A percentile compares a stretch with the other conserved stretches of the same genome.
These are phyloP conservation scores for Mitragyna speciosa DNA, from an alignment of 257 asterid species.

Conservation along the genomic window DNA sequence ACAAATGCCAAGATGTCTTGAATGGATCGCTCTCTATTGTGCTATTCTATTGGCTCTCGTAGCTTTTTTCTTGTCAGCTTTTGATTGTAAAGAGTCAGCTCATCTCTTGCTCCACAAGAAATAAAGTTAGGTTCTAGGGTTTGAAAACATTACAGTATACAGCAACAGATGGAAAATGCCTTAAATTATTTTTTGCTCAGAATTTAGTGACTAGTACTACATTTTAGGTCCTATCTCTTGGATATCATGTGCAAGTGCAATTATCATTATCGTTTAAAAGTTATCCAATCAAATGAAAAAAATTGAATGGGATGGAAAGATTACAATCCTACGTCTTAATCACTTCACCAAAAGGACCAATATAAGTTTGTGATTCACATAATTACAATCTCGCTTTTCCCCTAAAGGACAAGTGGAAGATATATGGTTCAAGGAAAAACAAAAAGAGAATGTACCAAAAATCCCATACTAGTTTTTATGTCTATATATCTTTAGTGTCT, in stretches of 20 bases:
- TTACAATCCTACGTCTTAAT: too few relatives aligned
- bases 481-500: too few relatives aligned
- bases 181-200: not conserved
- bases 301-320: not conserved
- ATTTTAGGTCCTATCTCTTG: too few relatives aligned
- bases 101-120: not conserved
- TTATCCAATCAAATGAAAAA: not conserved
- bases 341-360: not conserved
- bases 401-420: not conserved
- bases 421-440: too few relatives aligned
- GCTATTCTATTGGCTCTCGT: not conserved
- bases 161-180: not conserved
- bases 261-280: not conserved
- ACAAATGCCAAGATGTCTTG: not conserved
- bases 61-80: not conserved
- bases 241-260: too few relatives aligned
- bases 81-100: not conserved
- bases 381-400: not conserved
- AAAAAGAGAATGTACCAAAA: too few relatives aligned
- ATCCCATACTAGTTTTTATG: not conserved
- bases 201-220: too few relatives aligned
- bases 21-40: not conserved
- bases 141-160: too few relatives aligned
- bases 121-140: not conserved
- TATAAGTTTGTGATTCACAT: too few relatives aligned